phyloP scores from a whole-genome alignment of 2,329 filamentous ascomycete species.

The Phialocephala subalpina region DNA sequence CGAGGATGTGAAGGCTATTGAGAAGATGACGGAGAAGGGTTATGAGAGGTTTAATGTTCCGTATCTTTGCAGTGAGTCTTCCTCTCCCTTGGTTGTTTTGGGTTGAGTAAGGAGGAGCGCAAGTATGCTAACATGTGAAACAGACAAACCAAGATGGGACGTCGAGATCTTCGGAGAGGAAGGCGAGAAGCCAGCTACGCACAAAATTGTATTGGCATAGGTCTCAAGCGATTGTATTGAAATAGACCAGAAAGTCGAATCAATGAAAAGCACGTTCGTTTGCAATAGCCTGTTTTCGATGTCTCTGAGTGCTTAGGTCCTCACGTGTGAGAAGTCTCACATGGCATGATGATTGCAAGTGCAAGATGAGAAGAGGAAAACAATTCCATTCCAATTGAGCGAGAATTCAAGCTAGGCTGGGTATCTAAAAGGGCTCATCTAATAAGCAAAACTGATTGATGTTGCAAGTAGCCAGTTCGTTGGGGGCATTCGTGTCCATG shows the following conservation, averaged over 20 bases:
- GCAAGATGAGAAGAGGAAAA: too few species aligned
- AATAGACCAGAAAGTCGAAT: background rate
- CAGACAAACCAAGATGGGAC: slow-evolving; percentile 5
- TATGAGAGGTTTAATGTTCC: slow-evolving; percentile 3
- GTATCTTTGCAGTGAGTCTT: slow-evolving; percentile 2
- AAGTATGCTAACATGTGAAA: background rate
- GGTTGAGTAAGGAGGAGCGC: background rate
- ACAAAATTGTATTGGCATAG: background rate
- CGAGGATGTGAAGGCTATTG: background rate
- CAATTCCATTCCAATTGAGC: background rate
- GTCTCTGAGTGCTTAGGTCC: background rate
- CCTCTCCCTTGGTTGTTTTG: background rate
- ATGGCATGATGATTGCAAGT: too few species aligned
- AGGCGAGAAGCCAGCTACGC: background rate
- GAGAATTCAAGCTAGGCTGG: background rate
- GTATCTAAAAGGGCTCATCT: slow-evolving; percentile 2
- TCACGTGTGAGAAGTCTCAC: background rate
- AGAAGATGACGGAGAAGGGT: background rate
- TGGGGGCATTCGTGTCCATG: background rate
- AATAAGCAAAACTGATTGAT: background rate
- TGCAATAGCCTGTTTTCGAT: background rate
- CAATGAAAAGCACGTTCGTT: background rate
- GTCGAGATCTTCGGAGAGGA: slow-evolving; percentile 4
- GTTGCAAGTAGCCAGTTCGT: background rate
- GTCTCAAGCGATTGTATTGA: background rate